These are phyloP conservation scores for Batkoa obscura DNA, from an alignment of 371 early-diverging fungal species.

Conservation along the genomic window DNA sequence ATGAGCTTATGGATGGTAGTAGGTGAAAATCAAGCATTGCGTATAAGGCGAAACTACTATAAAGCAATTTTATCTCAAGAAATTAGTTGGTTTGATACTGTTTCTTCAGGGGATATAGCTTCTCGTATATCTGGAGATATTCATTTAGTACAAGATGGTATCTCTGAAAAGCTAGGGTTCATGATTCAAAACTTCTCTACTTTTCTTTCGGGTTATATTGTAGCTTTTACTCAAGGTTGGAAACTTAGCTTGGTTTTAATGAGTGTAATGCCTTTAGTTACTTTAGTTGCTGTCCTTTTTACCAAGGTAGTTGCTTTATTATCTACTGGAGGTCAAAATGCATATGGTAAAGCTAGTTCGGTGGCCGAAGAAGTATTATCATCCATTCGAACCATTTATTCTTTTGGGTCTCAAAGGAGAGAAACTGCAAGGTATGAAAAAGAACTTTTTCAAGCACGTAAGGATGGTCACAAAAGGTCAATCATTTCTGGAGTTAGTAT, in stretches of 20 bases:
- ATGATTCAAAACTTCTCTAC: constrained; percentile 10
- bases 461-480: constrained; percentile 28
- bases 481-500: constrained; percentile 29
- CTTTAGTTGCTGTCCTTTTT: constrained; percentile 16
- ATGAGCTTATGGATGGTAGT: constrained; percentile 20
- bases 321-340: constrained; percentile 14
- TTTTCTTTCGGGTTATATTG: constrained; percentile 11
- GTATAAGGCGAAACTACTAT: constrained; percentile 31
- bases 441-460: constrained; percentile 36
- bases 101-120: constrained; percentile 59
- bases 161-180: constrained; percentile 9
- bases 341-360: constrained; percentile 43
- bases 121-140: constrained; percentile 68
- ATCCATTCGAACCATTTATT: constrained; percentile 70
- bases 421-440: constrained; percentile 29
- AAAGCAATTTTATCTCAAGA: constrained; percentile 35
- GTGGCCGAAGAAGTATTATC: constrained; percentile 69
- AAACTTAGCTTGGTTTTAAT: constrained; percentile 41
- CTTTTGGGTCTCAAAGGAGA: constrained; percentile 49
- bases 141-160: constrained; percentile 29
- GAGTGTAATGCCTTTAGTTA: constrained; percentile 26
- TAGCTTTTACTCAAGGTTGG: constrained; percentile 47
- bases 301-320: constrained; percentile 36
- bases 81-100: constrained; percentile 56
- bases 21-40: constrained; percentile 34